Percentiles rank a stretch among this genome's conserved stretches.
Evolutionary conservation across 148 eudicot genomes (phyloP).

Genomic region (Hydrangea macrophylla): DNA sequence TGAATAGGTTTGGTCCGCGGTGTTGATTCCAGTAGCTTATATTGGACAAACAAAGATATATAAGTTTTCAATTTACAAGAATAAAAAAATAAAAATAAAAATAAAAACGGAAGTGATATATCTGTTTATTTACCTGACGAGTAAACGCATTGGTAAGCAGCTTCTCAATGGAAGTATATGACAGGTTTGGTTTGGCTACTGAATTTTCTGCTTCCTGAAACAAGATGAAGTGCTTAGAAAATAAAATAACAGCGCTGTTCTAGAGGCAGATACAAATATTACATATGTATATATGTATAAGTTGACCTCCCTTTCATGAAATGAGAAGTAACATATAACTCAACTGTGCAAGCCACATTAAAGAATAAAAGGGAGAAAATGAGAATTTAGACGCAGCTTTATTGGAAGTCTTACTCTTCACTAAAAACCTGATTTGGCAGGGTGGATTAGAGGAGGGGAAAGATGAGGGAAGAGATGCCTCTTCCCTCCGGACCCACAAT

Average conservation of each 20-base stretch:
- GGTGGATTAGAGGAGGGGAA: no score
- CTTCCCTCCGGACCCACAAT: no score
- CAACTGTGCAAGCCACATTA: neutral
- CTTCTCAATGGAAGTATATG: slow-evolving; percentile 52
- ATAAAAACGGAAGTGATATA: neutral
- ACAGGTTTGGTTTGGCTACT: slow-evolving; percentile 27
- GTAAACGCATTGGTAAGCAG: slow-evolving; percentile 67
- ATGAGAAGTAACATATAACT: slow-evolving; percentile 4
- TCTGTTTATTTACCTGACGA: slow-evolving; percentile 54
- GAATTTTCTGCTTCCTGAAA: slow-evolving; percentile 46
- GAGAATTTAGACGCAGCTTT: neutral
- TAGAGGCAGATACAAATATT: slow-evolving; percentile 6
- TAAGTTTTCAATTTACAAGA: neutral
- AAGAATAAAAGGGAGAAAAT: neutral
- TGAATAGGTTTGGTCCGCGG: slow-evolving; percentile 56
- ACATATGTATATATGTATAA: neutral
- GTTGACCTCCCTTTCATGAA: neutral
- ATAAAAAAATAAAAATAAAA: neutral
- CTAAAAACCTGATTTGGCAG: slow-evolving; percentile 1
- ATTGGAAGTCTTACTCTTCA: neutral
- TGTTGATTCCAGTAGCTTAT: slow-evolving; percentile 70
- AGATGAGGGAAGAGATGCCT: no score
- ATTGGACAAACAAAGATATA: neutral
- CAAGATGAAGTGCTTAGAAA: slow-evolving; percentile 5
- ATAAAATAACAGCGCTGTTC: neutral